Base-by-base conservation (phyloP, 2,329 filamentous ascomycete genomes). In the Sporothrix brasiliensis region DNA sequence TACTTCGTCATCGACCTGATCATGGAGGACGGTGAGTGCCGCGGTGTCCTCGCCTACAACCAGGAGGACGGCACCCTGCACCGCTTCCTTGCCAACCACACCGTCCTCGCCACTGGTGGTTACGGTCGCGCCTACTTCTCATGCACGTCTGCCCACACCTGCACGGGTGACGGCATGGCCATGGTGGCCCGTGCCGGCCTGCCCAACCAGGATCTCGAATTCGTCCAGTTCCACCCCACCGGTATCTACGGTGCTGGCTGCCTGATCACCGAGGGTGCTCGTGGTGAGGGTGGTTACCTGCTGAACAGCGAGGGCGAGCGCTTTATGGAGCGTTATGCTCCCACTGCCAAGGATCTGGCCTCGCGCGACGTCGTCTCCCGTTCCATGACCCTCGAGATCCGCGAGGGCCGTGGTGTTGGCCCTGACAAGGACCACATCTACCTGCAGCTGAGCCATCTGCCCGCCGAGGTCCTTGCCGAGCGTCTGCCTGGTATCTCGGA, bases 281-380 rank as follows among this genome's bases (percentile, higher is more conserved):
- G 95, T 87, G 95, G 95, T 85, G 95, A 98, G 87, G 94, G 94
- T 87, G 94, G 94, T 78, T 98, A 97, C 81, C 89, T 99, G 67
- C 88, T 98, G 75, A 99, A 99, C 88, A 93, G 92, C 6, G 92
- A 98, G 86, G 94, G 94, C 84, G 95, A 98, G 85, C 92, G 94
- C 78, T 99, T 99, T 85, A 99, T 99, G 94, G 94, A 98, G 85
- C 90, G 94, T 79, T 99, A 99, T 79, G 94, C 94, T 56, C 94
- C 94, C 72, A 98, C 94, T 67, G 94, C 94, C 77, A 98, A 97
- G 89, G 94, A 99, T 89, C 87, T 99, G 79, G 94, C 94, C 74
- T 93, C 90, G 77, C 93, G 94, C 82, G 94, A 99, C 78, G 95
- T 98, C 76, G 94, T 98, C 75, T 97, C 93, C 73, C 92, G 95